These are phyloP conservation scores for Erysimum cheiri DNA, from an alignment of 441 rosid species.

Conservation along the genomic window DNA sequence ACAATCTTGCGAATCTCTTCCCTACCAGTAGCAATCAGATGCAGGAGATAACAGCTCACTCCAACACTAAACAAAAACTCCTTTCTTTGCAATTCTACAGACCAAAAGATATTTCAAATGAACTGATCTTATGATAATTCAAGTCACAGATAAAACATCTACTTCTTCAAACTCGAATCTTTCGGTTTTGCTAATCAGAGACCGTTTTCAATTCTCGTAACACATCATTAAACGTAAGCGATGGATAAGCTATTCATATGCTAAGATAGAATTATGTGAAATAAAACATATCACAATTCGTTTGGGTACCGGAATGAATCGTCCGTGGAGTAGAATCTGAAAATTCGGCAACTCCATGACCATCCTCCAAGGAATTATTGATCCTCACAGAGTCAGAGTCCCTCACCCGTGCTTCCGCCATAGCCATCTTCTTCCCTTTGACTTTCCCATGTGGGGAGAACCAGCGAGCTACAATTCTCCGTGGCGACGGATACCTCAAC, in stretches of 20 bases:
- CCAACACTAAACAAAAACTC: slow-evolving; percentile 58
- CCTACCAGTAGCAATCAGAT: slow-evolving; percentile 61
- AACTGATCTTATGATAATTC: not conserved
- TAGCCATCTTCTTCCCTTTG: slow-evolving; percentile 22
- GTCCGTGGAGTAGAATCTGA: slow-evolving; percentile 1
- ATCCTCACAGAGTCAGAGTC: slow-evolving; percentile 8
- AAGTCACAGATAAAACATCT: not conserved
- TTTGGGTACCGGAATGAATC: slow-evolving; percentile 22
- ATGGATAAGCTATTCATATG: not conserved
- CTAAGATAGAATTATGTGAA: not conserved
- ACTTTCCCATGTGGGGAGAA: slow-evolving; percentile 15
- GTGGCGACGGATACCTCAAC: slow-evolving; percentile 33
- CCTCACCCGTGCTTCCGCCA: slow-evolving; percentile 3
- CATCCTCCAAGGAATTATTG: slow-evolving; percentile 8
- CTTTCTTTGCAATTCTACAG: slow-evolving; percentile 47
- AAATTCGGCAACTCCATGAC: not conserved
- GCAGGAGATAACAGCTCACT: slow-evolving; percentile 59
- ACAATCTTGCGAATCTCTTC: slow-evolving; percentile 65
- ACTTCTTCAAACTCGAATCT: not conserved
- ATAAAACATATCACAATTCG: not conserved
- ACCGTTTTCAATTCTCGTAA: not conserved
- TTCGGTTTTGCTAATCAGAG: not conserved
- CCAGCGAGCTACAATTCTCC: slow-evolving; percentile 34
- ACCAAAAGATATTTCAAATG: not conserved
- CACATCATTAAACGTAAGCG: no score